phyloP scores from a whole-genome alignment of 768 basidiomycete genomes.

The Suillus discolor region DNA sequence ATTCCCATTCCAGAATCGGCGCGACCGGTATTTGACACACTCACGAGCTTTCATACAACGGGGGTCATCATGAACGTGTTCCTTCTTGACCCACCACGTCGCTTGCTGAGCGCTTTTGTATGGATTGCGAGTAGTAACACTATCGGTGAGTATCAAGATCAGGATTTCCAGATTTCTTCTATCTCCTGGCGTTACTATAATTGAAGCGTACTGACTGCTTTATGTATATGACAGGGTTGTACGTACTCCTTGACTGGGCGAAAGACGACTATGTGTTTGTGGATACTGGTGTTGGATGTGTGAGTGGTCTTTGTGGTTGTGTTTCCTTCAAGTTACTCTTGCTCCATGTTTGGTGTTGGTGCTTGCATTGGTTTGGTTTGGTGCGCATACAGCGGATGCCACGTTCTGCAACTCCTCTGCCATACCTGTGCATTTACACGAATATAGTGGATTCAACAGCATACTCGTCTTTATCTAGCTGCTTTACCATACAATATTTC shows the following conservation, averaged over 20 bases:
- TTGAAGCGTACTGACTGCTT: not conserved
- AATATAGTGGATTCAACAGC: not conserved
- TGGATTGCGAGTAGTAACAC: slow-evolving; percentile 53
- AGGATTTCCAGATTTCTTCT: not conserved
- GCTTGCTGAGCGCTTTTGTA: slow-evolving; percentile 69
- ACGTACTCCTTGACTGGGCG: slow-evolving; percentile 67
- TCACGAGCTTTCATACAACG: slow-evolving; percentile 63
- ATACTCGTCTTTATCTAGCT: not conserved
- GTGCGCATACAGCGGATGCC: not conserved
- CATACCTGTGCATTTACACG: not conserved
- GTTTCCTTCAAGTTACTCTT: not conserved
- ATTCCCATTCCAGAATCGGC: slow-evolving; percentile 13
- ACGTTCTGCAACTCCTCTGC: not conserved
- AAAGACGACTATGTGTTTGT: slow-evolving; percentile 69
- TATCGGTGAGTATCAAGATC: slow-evolving; percentile 26
- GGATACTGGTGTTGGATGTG: slow-evolving; percentile 74
- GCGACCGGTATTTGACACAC: slow-evolving; percentile 55
- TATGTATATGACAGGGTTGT: slow-evolving; percentile 52
- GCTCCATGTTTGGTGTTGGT: not conserved
- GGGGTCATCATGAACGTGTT: slow-evolving; percentile 82
- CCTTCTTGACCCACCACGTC: slow-evolving; percentile 62
- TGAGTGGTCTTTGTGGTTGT: slow-evolving; percentile 39
- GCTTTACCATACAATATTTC: not conserved
- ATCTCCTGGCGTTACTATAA: not conserved
- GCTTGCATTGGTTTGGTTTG: not conserved